A percentile compares a stretch with the other conserved stretches of the same genome.
Conservation (phyloP, 768 basidiomycete genomes). For the Lentinula sp. region DNA sequence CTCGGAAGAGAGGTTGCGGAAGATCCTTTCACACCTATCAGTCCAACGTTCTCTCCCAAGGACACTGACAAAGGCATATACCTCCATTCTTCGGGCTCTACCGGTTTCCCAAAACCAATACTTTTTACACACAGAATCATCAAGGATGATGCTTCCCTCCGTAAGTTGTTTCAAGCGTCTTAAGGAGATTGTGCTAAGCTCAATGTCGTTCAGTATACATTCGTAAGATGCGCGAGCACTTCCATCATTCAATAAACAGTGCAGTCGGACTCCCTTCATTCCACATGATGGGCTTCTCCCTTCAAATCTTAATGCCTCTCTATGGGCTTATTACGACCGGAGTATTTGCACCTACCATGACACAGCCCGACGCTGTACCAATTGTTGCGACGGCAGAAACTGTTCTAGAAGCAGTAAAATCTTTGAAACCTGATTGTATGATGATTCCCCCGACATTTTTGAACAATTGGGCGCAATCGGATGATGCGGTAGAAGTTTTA, state of each 20-base stretch:
- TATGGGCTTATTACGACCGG: conserved; percentile 10
- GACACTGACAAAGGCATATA: conserved; percentile 14
- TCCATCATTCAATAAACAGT: conserved; percentile 1
- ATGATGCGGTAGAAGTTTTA: conserved; percentile 13
- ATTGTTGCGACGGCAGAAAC: conserved; percentile 15
- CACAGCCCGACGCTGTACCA: conserved; percentile 11
- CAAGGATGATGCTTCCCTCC: conserved; percentile 13
- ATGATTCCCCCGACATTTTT: conserved; percentile 17
- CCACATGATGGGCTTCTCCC: conserved; percentile 13
- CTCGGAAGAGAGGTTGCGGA: conserved; percentile 17
- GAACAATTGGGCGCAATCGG: conserved; percentile 14
- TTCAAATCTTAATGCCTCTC: conserved; percentile 13
- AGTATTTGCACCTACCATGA: conserved; percentile 19
- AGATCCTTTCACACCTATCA: conserved; percentile 7
- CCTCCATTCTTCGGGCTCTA: conserved; percentile 27
- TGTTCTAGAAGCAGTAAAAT: conserved; percentile 12
- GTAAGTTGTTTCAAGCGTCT: conserved; percentile 12
- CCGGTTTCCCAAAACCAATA: conserved; percentile 24
- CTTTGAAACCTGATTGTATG: conserved; percentile 12
- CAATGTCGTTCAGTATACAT: neutral
- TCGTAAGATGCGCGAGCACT: neutral
- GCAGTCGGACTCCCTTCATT: conserved; percentile 16
- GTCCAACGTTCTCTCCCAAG: conserved; percentile 3
- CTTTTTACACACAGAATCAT: conserved; percentile 12
- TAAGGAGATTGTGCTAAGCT: neutral